These are phyloP conservation scores for Takakia lepidozioides DNA, from an alignment of 225 moss, liverwort and hornwort species.

Conservation along the genomic window DNA sequence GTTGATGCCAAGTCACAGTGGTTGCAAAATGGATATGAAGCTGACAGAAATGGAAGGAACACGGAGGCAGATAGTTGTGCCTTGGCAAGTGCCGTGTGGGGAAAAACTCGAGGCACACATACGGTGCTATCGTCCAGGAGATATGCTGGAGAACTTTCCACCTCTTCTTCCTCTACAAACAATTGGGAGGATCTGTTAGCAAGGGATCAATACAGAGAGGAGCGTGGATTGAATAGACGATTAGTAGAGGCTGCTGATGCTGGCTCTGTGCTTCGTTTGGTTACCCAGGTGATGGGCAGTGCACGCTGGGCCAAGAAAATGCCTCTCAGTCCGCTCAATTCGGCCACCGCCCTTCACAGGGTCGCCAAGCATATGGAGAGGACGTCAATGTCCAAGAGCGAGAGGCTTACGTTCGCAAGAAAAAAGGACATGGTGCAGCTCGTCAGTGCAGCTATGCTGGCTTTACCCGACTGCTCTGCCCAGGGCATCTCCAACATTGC, in stretches of 20 bases:
- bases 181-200: too few species aligned
- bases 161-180: too few species aligned
- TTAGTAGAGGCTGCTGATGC: constrained; percentile 62
- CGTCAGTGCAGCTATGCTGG: constrained; percentile 41
- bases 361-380: constrained; percentile 81
- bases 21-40: too few species aligned
- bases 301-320: constrained; percentile 23
- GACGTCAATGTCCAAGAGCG: constrained; percentile 52
- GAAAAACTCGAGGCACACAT: too few species aligned
- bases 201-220: constrained; percentile 19
- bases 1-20: too few species aligned
- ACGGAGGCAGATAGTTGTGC: too few species aligned
- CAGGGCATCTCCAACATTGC: constrained; percentile 87
- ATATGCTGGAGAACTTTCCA: too few species aligned
- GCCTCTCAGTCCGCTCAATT: constrained; percentile 62
- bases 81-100: too few species aligned
- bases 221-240: constrained; percentile 54
- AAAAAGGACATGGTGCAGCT: constrained; percentile 48
- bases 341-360: constrained; percentile 81
- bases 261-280: constrained; percentile 28
- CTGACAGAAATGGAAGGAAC: too few species aligned
- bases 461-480: constrained; percentile 50
- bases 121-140: too few species aligned
- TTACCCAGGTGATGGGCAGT: constrained; percentile 45
- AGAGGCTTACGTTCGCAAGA: constrained; percentile 66